phyloP scores from a whole-genome alignment of 345 rosid species.

The Syzygium aromaticum region DNA sequence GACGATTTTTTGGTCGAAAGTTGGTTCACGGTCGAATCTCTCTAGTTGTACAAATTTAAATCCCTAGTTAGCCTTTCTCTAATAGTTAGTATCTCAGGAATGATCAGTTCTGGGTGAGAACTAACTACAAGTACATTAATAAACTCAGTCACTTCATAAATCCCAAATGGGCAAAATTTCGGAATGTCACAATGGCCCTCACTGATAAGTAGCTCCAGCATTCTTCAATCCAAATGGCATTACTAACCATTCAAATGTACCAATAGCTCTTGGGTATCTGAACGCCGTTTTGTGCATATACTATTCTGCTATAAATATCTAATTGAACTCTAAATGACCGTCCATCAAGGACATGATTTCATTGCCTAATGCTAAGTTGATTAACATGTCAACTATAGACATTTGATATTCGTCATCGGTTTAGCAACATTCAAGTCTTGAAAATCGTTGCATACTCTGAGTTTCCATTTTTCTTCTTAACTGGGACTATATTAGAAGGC shows the following conservation, averaged over 20 bases:
- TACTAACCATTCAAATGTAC: background rate
- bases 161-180: too few relatives aligned
- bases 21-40: too few relatives aligned
- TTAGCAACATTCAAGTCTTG: background rate
- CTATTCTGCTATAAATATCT: background rate
- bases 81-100: too few relatives aligned
- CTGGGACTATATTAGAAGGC: background rate
- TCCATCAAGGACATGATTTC: background rate
- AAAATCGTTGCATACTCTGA: background rate
- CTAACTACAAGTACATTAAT: too few relatives aligned
- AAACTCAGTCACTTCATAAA: too few relatives aligned
- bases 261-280: background rate
- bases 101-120: too few relatives aligned
- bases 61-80: too few relatives aligned
- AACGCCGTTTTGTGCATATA: background rate
- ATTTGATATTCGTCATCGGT: background rate
- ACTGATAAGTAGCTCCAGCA: background rate
- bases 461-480: background rate
- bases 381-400: background rate
- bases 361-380: background rate
- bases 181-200: too few relatives aligned
- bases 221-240: background rate
- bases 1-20: too few relatives aligned
- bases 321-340: background rate
- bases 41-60: too few relatives aligned